A percentile compares a stretch with the other conserved stretches of the same genome.
These are phyloP conservation scores for Solanum chaucha DNA, from an alignment of 257 asterid species.

Conservation along the genomic window DNA sequence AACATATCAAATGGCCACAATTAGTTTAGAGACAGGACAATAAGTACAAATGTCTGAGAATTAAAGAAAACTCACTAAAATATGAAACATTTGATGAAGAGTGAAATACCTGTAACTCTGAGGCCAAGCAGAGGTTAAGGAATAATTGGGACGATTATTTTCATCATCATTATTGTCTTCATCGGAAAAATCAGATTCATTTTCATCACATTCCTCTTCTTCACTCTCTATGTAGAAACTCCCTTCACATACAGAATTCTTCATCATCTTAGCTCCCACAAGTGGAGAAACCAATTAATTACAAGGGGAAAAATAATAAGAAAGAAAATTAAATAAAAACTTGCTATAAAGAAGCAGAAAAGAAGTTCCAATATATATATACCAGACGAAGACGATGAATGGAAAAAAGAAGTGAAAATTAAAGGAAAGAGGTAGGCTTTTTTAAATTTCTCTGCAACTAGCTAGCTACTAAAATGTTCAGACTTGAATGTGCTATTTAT, in stretches of 20 bases:
- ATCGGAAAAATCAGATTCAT: constrained; percentile 50
- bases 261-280: constrained; percentile 32
- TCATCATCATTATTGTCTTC: constrained; percentile 20
- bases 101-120: constrained; percentile 74
- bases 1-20: neutral
- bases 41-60: neutral
- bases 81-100: neutral
- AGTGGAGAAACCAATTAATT: no score
- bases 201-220: constrained; percentile 48
- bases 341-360: neutral
- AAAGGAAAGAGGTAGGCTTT: neutral
- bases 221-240: constrained; percentile 82
- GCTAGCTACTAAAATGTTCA: neutral
- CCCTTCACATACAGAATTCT: constrained; percentile 64
- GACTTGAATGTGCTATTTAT: neutral
- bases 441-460: no score
- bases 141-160: constrained; percentile 11
- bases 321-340: no score
- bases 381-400: neutral
- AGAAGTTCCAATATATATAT: neutral
- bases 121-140: constrained; percentile 68
- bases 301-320: no score
- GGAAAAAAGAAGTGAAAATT: neutral
- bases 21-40: neutral
- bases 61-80: neutral